Conservation (phyloP, 768 basidiomycete species). For the Pulveroboletus sp. region DNA sequence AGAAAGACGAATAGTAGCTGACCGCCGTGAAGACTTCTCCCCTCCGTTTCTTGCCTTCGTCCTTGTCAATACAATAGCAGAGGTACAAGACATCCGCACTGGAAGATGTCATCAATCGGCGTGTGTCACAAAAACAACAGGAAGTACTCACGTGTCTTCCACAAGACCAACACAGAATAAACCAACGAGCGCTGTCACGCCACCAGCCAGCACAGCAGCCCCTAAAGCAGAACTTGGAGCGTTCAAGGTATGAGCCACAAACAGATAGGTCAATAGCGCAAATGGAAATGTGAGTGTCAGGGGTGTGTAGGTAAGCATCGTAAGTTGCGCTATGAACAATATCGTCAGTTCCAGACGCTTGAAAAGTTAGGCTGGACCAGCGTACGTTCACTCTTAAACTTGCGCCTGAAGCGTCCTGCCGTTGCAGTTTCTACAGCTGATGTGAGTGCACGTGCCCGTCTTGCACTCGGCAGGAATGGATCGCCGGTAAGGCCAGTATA, state of each 20-base stretch:
- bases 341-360: conserved; percentile 1
- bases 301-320: conserved; percentile 68
- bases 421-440: conserved; percentile 48
- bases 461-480: conserved; percentile 56
- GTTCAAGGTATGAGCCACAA: conserved; percentile 76
- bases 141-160: conserved; percentile 58
- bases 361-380: conserved; percentile 2
- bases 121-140: neutral
- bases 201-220: conserved; percentile 72
- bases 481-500: conserved; percentile 77
- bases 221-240: conserved; percentile 71
- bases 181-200: conserved; percentile 76
- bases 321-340: conserved; percentile 50
- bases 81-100: conserved; percentile 65
- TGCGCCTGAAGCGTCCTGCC: conserved; percentile 39
- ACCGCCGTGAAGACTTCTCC: conserved; percentile 56
- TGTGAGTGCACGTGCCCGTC: conserved; percentile 54
- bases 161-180: conserved; percentile 80
- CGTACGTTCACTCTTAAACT: conserved; percentile 59
- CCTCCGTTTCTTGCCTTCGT: conserved; percentile 46
- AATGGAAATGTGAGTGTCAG: conserved; percentile 79
- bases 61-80: conserved; percentile 64
- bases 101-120: conserved; percentile 1
- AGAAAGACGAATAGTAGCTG: conserved; percentile 18
- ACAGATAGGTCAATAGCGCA: conserved; percentile 77